Percentiles rank a stretch among this genome's conserved stretches.
phyloP scores from a whole-genome alignment of 345 rosid genomes.

The Eucalyptus regnans region DNA sequence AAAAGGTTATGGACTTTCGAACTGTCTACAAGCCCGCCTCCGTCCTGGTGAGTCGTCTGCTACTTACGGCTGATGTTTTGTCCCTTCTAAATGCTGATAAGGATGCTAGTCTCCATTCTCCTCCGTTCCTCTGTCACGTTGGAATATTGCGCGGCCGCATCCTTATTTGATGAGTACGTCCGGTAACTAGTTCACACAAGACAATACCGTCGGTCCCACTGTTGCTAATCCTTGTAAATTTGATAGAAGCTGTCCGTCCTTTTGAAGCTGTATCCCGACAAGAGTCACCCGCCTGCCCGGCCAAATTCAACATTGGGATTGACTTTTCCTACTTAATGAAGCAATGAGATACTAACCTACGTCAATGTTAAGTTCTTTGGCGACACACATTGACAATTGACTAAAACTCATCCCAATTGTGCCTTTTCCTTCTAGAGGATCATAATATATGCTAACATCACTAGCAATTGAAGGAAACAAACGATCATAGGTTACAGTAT shows the following conservation, averaged over 20 bases:
- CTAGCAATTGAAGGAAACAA: conserved; percentile 26
- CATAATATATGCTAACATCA: conserved; percentile 49
- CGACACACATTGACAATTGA: neutral
- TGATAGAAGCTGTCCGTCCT: conserved; percentile 77
- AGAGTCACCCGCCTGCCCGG: conserved; percentile 30
- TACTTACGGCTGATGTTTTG: too few species aligned
- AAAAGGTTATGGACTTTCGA: too few species aligned
- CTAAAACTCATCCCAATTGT: conserved; percentile 41
- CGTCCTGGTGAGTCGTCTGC: too few species aligned
- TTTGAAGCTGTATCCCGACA: conserved; percentile 17
- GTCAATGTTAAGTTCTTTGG: neutral
- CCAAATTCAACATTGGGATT: neutral
- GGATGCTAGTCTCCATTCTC: too few species aligned
- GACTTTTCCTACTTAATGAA: neutral
- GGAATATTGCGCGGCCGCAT: neutral
- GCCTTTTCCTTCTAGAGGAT: conserved; percentile 79
- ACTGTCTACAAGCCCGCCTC: too few species aligned
- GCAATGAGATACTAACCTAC: neutral
- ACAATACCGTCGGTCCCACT: conserved; percentile 75
- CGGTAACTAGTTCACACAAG: conserved; percentile 83
- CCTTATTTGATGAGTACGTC: conserved; percentile 93
- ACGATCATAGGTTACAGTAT: neutral
- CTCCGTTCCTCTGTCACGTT: too few species aligned
- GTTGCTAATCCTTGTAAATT: conserved; percentile 70
- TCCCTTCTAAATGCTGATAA: too few species aligned